A percentile compares a stretch with the other conserved stretches of the same genome.
These are phyloP conservation scores for Penicillium sp. DNA, from an alignment of 2,329 filamentous ascomycete genomes.

Conservation along the genomic window DNA sequence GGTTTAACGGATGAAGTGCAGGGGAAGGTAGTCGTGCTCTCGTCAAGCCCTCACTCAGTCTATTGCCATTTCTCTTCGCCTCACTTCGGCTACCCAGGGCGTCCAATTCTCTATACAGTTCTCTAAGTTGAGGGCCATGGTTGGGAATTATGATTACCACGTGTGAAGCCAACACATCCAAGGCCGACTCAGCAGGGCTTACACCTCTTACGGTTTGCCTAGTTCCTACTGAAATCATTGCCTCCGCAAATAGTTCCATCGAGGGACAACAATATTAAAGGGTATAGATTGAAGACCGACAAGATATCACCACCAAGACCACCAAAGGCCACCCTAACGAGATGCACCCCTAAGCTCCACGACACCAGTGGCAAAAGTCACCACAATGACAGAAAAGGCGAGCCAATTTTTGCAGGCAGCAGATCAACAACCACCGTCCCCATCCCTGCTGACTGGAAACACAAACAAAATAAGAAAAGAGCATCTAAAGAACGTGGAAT, in stretches of 20 bases:
- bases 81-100: too few species aligned
- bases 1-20: too few species aligned
- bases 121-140: too few species aligned
- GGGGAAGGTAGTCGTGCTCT: too few species aligned
- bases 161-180: too few species aligned
- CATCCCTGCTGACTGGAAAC: neutral
- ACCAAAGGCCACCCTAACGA: neutral
- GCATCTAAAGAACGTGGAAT: neutral
- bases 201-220: neutral
- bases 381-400: neutral
- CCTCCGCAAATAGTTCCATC: neutral
- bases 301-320: neutral
- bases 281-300: conserved; percentile 13
- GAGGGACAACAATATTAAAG: neutral
- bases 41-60: too few species aligned
- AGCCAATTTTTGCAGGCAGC: conserved; percentile 13
- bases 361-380: conserved; percentile 3
- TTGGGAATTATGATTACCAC: too few species aligned
- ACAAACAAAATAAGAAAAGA: neutral
- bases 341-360: conserved; percentile 6
- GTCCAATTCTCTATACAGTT: too few species aligned
- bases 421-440: neutral
- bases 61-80: too few species aligned
- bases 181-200: too few species aligned
- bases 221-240: neutral